phyloP scores from a whole-genome alignment of 306 rosid species.

The Vicia villosa region DNA sequence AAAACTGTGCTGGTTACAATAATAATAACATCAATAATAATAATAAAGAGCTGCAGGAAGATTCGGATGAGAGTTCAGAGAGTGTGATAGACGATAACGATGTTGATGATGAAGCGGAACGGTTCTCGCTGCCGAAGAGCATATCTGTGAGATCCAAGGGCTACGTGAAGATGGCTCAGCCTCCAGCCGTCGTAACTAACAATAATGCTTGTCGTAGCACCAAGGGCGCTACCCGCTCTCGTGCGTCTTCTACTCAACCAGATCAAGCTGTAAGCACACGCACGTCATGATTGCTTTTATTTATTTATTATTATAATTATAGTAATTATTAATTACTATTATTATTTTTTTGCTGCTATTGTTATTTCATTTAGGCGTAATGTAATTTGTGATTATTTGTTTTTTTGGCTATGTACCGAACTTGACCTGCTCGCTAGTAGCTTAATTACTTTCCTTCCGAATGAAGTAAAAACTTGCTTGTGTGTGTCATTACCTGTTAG shows the following conservation, averaged over 20 bases:
- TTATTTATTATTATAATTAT: neutral
- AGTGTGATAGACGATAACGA: constrained; percentile 59
- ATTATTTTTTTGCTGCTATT: neutral
- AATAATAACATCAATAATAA: constrained; percentile 31
- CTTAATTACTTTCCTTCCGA: constrained; percentile 40
- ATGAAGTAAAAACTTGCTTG: constrained; percentile 50
- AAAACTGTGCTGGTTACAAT: constrained; percentile 48
- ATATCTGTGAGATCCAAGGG: constrained; percentile 88
- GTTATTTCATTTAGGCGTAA: neutral
- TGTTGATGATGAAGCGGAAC: constrained; percentile 48
- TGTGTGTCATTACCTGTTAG: constrained; percentile 48
- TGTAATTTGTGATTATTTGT: constrained; percentile 28
- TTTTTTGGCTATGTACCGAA: constrained; percentile 47
- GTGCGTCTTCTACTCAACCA: constrained; percentile 47
- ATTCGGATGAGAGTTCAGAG: constrained; percentile 61
- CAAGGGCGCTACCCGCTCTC: constrained; percentile 55
- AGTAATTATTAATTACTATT: neutral
- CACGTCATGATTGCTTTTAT: neutral
- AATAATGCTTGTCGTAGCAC: constrained; percentile 43
- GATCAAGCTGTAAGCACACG: constrained; percentile 60
- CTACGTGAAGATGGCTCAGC: constrained; percentile 60
- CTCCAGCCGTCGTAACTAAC: constrained; percentile 39
- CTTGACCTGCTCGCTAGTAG: constrained; percentile 43
- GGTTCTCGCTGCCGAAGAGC: constrained; percentile 86
- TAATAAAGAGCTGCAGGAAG: constrained; percentile 38